Conservation (phyloP, 768 basidiomycete genomes). For the Calocybe indica region DNA sequence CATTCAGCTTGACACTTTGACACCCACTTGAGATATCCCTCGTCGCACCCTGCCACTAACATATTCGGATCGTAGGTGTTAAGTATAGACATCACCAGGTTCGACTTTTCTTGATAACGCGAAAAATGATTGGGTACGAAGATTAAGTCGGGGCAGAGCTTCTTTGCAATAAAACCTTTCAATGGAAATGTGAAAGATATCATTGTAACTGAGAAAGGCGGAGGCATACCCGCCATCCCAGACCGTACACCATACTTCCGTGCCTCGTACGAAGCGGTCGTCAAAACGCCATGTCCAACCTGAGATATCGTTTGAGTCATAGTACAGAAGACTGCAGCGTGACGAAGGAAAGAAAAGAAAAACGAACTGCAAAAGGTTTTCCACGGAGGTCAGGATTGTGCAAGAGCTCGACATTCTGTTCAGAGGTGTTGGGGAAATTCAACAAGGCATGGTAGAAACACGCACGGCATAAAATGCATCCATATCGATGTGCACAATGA, state of each 20-base stretch:
- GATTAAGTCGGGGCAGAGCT: conserved; percentile 86
- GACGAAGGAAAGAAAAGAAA: conserved; percentile 7
- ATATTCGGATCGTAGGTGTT: conserved; percentile 73
- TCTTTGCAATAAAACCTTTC: conserved; percentile 85
- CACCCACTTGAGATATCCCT: conserved; percentile 84
- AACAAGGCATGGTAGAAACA: conserved; percentile 1
- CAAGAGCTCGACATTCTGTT: conserved; percentile 63
- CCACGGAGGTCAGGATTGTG: conserved; percentile 57
- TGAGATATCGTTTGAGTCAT: conserved; percentile 17
- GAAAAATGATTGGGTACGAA: conserved; percentile 52
- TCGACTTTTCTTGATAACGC: conserved; percentile 67
- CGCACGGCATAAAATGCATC: conserved; percentile 81
- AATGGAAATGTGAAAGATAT: background rate
- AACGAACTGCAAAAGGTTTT: conserved; percentile 67
- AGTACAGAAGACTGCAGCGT: no score
- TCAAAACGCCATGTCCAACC: conserved; percentile 81
- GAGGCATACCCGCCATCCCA: conserved; percentile 79
- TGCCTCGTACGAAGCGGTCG: conserved; percentile 90
- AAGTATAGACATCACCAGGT: conserved; percentile 64
- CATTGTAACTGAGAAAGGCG: background rate
- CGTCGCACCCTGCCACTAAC: conserved; percentile 76
- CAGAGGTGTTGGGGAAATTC: background rate
- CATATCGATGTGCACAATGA: conserved; percentile 93
- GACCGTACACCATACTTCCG: conserved; percentile 87
- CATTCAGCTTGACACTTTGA: background rate